phyloP scores from a whole-genome alignment of 257 asterid genomes.

The Plantago elongata region DNA sequence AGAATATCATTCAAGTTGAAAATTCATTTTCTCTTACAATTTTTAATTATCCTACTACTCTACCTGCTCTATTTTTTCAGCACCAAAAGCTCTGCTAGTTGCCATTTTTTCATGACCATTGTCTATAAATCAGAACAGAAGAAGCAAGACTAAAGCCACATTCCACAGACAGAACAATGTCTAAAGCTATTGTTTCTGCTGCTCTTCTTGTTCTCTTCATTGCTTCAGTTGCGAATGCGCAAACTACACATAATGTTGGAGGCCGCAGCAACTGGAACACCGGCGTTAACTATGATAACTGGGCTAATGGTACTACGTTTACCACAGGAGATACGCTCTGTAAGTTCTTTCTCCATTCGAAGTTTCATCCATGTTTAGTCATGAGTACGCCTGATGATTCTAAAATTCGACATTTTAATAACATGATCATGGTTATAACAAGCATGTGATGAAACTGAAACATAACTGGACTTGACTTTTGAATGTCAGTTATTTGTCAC shows the following conservation, averaged over 20 bases:
- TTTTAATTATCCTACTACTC: constrained; percentile 12
- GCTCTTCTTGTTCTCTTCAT: constrained; percentile 28
- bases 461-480: too few species aligned
- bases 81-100: too few species aligned
- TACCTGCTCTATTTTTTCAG: not conserved
- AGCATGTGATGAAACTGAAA: too few species aligned
- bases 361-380: not conserved
- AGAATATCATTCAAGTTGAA: too few species aligned
- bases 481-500: too few species aligned
- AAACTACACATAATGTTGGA: constrained; percentile 43
- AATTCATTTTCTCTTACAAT: too few species aligned
- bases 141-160: not conserved
- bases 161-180: constrained; percentile 22
- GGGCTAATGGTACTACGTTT: constrained; percentile 47
- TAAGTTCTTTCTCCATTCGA: constrained; percentile 23
- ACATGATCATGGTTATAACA: too few species aligned
- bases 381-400: too few species aligned
- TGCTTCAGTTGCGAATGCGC: constrained; percentile 37
- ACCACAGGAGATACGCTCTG: constrained; percentile 43
- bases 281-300: constrained; percentile 25
- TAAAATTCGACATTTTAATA: too few species aligned
- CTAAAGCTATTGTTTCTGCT: constrained; percentile 18
- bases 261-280: constrained; percentile 42
- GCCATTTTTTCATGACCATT: not conserved
- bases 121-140: not conserved